These are phyloP conservation scores for Aspergillus spinulosporus DNA, from an alignment of 2,329 filamentous ascomycete genomes.

Conservation along the genomic window DNA sequence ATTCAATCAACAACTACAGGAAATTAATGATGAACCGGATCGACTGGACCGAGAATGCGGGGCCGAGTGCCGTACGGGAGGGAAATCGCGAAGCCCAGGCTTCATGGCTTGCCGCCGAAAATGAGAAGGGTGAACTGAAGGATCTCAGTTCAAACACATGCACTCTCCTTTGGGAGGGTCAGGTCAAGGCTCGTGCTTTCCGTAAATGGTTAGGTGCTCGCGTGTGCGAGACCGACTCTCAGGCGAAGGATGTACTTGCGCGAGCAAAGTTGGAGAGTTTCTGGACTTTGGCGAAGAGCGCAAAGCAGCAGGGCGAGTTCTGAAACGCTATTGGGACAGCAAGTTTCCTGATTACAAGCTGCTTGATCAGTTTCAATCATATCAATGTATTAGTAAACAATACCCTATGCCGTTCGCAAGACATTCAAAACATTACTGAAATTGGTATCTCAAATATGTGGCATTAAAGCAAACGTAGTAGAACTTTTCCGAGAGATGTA, in stretches of 20 bases:
- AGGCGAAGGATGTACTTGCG: constrained; percentile 76
- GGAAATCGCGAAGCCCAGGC: constrained; percentile 63
- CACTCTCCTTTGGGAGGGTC: constrained; percentile 84
- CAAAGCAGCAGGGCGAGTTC: constrained; percentile 43
- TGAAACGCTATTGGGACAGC: constrained; percentile 12
- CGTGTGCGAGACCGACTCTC: constrained; percentile 88
- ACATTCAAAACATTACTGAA: background rate
- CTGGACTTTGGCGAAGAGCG: constrained; percentile 82
- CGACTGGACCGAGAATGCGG: constrained; percentile 88
- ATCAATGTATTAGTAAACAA: constrained; percentile 1
- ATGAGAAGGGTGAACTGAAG: constrained; percentile 72
- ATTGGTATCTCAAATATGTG: constrained; percentile 8
- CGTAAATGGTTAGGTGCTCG: constrained; percentile 79
- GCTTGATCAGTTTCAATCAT: background rate
- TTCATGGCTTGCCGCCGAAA: constrained; percentile 74
- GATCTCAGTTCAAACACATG: constrained; percentile 83
- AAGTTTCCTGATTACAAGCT: background rate
- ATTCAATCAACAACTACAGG: constrained; percentile 80
- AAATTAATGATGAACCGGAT: constrained; percentile 93
- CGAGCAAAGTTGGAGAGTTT: constrained; percentile 92
- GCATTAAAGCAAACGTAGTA: background rate
- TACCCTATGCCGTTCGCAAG: background rate
- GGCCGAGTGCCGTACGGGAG: constrained; percentile 59
- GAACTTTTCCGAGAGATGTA: constrained; percentile 18
- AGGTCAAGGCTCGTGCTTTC: constrained; percentile 76